Evolutionary conservation across 371 early-diverging fungal genomes (phyloP), one percentile per base, ranked within the genome.

Genomic region (Blakeslea trispora): DNA sequence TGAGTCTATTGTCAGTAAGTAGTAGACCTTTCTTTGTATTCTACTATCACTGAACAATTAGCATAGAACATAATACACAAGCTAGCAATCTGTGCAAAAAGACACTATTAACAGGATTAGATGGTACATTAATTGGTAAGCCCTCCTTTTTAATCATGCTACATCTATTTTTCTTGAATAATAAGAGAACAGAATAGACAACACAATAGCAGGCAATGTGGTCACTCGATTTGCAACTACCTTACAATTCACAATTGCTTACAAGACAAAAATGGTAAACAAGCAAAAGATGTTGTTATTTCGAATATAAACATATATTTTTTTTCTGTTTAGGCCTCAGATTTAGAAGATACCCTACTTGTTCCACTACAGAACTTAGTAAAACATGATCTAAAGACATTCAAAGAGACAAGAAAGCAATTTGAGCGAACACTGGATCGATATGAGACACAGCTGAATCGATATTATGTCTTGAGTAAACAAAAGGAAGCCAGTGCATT

Each of bases 401-500:
- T 79, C 52, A 82, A 82, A 51, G 74, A 61, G 54, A 39, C 43
- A 31, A 76, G 83, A 43, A 82, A 77, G 54, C 68, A 73, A 24
- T 82, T 75, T 57, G 87, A 88, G 57, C 78, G 79, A 40, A 66
- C 74, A 11, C 55, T 82, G 49, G 88, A 89, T 46, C 68, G 72
- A 49, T 89, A 88, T 60, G 91, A 91, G 53, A 62, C 75, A 23
- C 85, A 86, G 35, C 55, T 87, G 8, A 61, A 68, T 28, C 83
- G 77, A 60, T 88, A 87, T 54, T 69, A 72, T 13, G 65, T 72
- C 19, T 78, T 83, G 45, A 83, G 82, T 35, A 82, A 84, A 28
- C 68, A 83, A 28, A 88, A 89, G 48, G 91, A 91, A 55, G 71
- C 84, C 9, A 79, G 81, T 11, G 84, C 84, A 5, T 56, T 87